Base-by-base conservation (phyloP, 192 early-diverging fungal genomes). In the Rhizoclosmatium globosum region DNA sequence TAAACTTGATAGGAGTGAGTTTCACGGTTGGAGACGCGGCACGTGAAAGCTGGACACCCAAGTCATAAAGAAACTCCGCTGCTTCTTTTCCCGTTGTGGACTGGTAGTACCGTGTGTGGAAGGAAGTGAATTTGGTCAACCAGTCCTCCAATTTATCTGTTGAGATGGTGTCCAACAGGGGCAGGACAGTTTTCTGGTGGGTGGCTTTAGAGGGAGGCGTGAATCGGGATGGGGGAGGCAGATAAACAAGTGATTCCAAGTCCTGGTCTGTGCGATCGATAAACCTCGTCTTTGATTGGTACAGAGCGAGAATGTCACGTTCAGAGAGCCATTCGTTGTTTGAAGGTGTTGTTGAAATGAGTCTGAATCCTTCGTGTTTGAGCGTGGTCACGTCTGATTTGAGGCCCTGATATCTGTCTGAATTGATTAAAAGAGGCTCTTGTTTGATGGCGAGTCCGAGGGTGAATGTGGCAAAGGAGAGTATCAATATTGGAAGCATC, bases 31-130 rank as follows among this genome's bases (percentile, higher is more conserved):
- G 13, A 69, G 57, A 83, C 3, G 78, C 73, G 13, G 23, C 53
- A 59, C 46, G 41, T 31, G 87, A 84, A 2, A 85, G 15, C 13
- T 42, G 71, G 19, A 39, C 4, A 23, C 61, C 79, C 59, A 82
- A 82, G 62, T 68, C 48, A 69, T 70, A 74, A 44, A 88, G 64
- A 83, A 83, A 88, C 43, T 86, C 66, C 15, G 77, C 74, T 19
- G 80, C 64, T 17, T 81, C 71, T 50, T 79, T 50, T 48, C 79
- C 87, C 72, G 65, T 39, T 65, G 68, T 56, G 57, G 76, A 60
- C 74, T 94, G 93, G 87, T 95, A 99, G 85, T 98, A 98, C 17
- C 97, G 92, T 73, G 91, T 99, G 53, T 89, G 84, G 90, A 99
- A 97, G 31, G 80, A 84, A 3, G 95, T 95, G 75, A 98, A 95